Evolutionary conservation across 2,329 filamentous ascomycete species (phyloP).

Genomic region (Botrytis galanthina): DNA sequence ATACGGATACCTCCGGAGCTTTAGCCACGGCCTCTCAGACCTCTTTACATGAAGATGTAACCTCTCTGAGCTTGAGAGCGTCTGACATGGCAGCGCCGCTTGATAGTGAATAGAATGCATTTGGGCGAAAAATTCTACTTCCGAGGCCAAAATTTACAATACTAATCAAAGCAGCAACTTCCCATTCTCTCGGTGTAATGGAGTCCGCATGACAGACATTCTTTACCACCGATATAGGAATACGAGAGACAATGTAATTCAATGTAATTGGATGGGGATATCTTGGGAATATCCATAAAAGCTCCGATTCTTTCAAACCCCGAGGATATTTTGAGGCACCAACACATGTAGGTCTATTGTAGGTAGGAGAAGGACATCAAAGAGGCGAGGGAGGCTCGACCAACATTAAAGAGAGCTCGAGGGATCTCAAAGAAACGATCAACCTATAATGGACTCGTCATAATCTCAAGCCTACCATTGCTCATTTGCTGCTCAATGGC

Average conservation of each 20-base stretch:
- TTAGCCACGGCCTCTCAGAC: background rate
- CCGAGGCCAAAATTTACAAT: background rate
- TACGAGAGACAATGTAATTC: background rate
- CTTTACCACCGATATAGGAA: background rate
- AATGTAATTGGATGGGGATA: background rate
- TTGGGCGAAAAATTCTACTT: background rate
- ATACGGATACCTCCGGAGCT: background rate
- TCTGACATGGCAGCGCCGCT: background rate
- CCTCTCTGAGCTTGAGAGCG: background rate
- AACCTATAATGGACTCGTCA: background rate
- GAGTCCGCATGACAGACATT: background rate
- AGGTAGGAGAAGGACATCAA: background rate
- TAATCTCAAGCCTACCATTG: background rate
- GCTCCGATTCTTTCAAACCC: background rate
- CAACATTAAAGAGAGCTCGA: background rate
- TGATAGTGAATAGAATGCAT: background rate
- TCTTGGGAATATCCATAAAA: background rate
- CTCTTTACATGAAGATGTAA: background rate
- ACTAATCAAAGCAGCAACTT: background rate
- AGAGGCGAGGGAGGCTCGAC: background rate
- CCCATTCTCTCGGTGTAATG: slow-evolving; percentile 1
- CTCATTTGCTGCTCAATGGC: background rate
- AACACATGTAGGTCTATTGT: background rate
- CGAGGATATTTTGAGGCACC: background rate
- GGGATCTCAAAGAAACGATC: background rate